Evolutionary conservation across 306 rosid species (phyloP).

Genomic region (Trifolium dubium): DNA sequence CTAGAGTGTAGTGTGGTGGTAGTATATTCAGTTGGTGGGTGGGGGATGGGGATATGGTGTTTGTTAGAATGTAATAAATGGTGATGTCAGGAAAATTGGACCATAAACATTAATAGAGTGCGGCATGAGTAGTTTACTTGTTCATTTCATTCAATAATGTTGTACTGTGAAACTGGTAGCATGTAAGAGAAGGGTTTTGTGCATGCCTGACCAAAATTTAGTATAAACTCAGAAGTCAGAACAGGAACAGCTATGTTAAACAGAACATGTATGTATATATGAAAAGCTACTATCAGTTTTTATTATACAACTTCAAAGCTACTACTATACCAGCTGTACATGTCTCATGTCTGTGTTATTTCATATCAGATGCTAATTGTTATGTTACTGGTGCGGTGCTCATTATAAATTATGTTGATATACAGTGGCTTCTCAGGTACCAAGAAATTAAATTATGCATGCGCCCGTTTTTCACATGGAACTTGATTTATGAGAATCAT

Average conservation of each 20-base stretch:
- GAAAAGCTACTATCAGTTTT: constrained; percentile 4
- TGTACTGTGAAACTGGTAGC: not conserved
- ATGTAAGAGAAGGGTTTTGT: not conserved
- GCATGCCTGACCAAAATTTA: not conserved
- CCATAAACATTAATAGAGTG: constrained; percentile 14
- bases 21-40: too few species aligned
- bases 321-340: not conserved
- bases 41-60: not conserved
- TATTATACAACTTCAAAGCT: not conserved
- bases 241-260: not conserved
- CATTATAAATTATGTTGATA: not conserved
- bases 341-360: not conserved
- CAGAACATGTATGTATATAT: not conserved
- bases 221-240: not conserved
- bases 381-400: not conserved
- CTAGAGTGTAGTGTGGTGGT: too few species aligned
- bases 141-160: not conserved
- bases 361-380: not conserved
- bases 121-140: not conserved
- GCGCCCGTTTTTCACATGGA: not conserved
- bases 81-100: not conserved
- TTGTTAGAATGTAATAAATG: constrained; percentile 6
- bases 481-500: not conserved
- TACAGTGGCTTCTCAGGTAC: not conserved
- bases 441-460: not conserved